These are phyloP conservation scores for Pinus taeda DNA, from an alignment of 75 land plant genomes.

Conservation along the genomic window DNA sequence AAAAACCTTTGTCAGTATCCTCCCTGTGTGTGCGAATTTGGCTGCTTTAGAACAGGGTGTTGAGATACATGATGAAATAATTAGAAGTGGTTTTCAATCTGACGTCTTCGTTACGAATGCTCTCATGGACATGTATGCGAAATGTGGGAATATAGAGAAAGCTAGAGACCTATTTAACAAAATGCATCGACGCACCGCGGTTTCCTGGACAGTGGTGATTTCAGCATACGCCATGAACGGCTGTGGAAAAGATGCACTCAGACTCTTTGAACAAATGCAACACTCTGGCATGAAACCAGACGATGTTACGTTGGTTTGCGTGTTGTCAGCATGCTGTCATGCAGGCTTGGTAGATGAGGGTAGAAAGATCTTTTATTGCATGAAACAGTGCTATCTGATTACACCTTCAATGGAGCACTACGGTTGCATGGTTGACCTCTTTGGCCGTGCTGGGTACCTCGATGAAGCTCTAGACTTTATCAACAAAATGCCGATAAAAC, in stretches of 20 bases:
- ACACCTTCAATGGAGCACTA: background rate
- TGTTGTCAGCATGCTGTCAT: slow-evolving; percentile 16
- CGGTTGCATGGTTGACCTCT: slow-evolving; percentile 5
- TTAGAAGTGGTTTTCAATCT: slow-evolving; percentile 16
- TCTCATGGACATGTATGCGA: slow-evolving; percentile 19
- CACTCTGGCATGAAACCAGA: slow-evolving; percentile 15
- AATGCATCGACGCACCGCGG: background rate
- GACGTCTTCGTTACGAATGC: slow-evolving; percentile 13
- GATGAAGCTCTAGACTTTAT: slow-evolving; percentile 7
- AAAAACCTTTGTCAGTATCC: slow-evolving; percentile 8
- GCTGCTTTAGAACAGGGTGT: background rate
- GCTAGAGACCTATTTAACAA: slow-evolving; percentile 4
- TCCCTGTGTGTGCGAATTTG: slow-evolving; percentile 11
- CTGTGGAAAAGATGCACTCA: slow-evolving; percentile 9
- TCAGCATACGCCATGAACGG: slow-evolving; percentile 16
- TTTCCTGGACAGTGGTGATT: slow-evolving; percentile 16
- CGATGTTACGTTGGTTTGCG: slow-evolving; percentile 16
- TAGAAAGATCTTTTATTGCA: background rate
- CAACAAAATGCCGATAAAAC: slow-evolving; percentile 10
- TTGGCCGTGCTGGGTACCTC: slow-evolving; percentile 7
- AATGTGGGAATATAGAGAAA: slow-evolving; percentile 15
- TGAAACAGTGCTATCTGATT: background rate
- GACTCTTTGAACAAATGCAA: slow-evolving; percentile 18
- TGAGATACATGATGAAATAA: slow-evolving; percentile 18
- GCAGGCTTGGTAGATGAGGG: slow-evolving; percentile 10